Percentiles rank a stretch among this genome's conserved stretches.
Evolutionary conservation across 305 asterid species (phyloP).

Genomic region (Fraxinus baroniana): DNA sequence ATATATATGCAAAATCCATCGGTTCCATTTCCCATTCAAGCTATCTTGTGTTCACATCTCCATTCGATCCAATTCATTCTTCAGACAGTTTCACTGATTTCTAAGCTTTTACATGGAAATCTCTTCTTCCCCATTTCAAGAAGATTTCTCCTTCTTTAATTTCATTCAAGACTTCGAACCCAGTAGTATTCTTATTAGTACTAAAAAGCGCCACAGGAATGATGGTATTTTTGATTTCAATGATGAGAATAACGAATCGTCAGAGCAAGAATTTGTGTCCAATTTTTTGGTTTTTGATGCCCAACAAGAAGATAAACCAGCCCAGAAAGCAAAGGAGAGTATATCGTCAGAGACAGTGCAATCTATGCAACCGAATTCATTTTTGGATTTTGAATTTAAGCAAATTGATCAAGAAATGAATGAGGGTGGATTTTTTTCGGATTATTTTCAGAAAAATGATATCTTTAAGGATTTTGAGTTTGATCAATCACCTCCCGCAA

Average conservation of each 20-base stretch:
- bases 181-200: not conserved
- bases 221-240: not conserved
- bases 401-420: slow-evolving; percentile 2
- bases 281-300: slow-evolving; percentile 10
- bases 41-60: not conserved
- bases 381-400: not conserved
- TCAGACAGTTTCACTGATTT: slow-evolving; percentile 6
- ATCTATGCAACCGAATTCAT: not conserved
- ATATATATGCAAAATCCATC: not conserved
- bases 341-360: not conserved
- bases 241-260: slow-evolving; percentile 4
- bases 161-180: slow-evolving; percentile 31
- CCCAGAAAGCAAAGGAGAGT: not conserved
- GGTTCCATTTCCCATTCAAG: not conserved
- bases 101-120: slow-evolving; percentile 35
- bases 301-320: slow-evolving; percentile 1
- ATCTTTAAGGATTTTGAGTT: not conserved
- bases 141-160: slow-evolving; percentile 26
- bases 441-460: not conserved
- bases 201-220: slow-evolving; percentile 5
- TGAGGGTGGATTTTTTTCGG: not conserved
- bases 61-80: not conserved
- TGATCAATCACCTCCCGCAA: not conserved
- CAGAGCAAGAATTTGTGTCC: slow-evolving; percentile 3
- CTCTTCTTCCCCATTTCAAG: slow-evolving; percentile 35